Evolutionary conservation across 2,329 filamentous ascomycete genomes (phyloP).

Genomic region (Penicillium fuscoglaucum): DNA sequence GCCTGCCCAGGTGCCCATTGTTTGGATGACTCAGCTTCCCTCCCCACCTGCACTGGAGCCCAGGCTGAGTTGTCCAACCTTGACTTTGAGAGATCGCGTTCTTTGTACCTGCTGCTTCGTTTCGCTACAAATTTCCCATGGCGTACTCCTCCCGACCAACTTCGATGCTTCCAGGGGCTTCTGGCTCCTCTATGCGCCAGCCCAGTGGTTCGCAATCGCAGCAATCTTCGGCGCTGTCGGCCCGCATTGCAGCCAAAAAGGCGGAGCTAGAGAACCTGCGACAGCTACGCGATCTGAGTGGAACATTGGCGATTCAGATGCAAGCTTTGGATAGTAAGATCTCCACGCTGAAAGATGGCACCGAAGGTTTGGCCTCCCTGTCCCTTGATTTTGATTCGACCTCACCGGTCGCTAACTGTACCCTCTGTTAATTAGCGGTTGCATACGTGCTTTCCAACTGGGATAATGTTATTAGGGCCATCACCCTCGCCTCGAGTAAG

Average conservation of each 20-base stretch:
- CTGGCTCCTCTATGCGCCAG: constrained; percentile 34
- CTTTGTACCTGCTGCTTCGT: background rate
- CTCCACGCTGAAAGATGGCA: constrained; percentile 60
- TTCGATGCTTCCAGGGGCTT: constrained; percentile 32
- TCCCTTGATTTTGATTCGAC: constrained; percentile 3
- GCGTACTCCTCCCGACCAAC: constrained; percentile 40
- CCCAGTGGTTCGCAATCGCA: constrained; percentile 35
- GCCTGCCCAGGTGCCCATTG: constrained; percentile 4
- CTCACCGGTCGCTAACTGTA: constrained; percentile 5
- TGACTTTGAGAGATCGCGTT: background rate
- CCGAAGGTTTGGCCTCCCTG: constrained; percentile 51
- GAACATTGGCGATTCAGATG: constrained; percentile 63
- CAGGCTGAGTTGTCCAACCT: background rate
- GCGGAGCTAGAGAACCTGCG: constrained; percentile 62
- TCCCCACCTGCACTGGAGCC: background rate
- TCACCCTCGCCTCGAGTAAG: constrained; percentile 65
- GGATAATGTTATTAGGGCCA: constrained; percentile 64
- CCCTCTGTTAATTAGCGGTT: constrained; percentile 49
- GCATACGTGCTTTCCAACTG: constrained; percentile 67
- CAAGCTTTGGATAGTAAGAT: constrained; percentile 62
- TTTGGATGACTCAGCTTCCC: background rate
- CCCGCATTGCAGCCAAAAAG: constrained; percentile 64
- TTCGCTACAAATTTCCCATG: constrained; percentile 20
- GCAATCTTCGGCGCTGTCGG: constrained; percentile 59
- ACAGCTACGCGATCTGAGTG: constrained; percentile 62